Base-by-base conservation (phyloP, 2,329 filamentous ascomycete species). In the Sclerotinia minor region DNA sequence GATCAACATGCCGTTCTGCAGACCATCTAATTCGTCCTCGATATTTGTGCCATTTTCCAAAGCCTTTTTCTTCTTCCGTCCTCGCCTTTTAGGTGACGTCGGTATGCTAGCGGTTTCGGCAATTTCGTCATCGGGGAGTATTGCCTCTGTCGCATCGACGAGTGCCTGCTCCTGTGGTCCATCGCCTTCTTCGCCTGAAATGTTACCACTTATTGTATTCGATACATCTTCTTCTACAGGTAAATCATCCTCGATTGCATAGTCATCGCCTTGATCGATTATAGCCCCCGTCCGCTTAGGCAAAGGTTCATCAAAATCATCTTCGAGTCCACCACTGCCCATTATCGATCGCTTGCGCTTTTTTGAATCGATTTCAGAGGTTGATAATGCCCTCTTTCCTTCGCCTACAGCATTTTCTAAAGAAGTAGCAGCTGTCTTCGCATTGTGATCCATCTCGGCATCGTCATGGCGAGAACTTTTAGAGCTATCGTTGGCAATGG, bases 201-300 rank as follows among this genome's bases (percentile, higher is more conserved):
- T 72, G 68, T 76, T 73, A 53, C 76, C 70, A 47, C 72, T 78
- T 67, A 76, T 72, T 54, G 73, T 69, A 72, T 77, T 73, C 45
- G 74, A 73, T 47, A 70, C 68, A 49, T 76, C 72, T 68, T 81
- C 81, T 52, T 81, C 80, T 50, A 78, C 79, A 54, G 80, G 79
- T 26, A 76, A 75, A 67, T 81, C 78, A n/a, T 80, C 79, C 64
- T 80, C 75, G 63, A 81, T 79, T 29, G 83, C 83, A 66, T 85
- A 82, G 32, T 79, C 79, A 52, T 77, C 77, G 26, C 79, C 81
- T 32, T 76, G 73, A 3, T 75, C 76, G 45, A 76, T 78, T 54
- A 83, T 78, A 9, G 84, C 84, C 32, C 80, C 82, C n/a, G 81
- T 81, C 68, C 85, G 83, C 76, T 87, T 88, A 69, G 83, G 81